Evolutionary conservation across 306 rosid species (phyloP), one percentile per base, ranked within the genome.

Genomic region (Prunus salicina): DNA sequence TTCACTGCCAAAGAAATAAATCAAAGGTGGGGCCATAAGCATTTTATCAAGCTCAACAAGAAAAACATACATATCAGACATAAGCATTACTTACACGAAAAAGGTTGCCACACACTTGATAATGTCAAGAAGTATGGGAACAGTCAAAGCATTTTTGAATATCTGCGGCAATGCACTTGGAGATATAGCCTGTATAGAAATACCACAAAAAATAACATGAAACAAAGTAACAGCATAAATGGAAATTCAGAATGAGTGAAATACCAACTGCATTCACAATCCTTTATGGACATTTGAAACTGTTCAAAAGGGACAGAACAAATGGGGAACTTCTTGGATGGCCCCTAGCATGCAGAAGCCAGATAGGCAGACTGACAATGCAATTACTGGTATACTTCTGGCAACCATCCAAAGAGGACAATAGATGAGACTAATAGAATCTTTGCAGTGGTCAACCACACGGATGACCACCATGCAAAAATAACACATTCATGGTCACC

Each of bases 91-190:
- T 90, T 81, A 92, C 99, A 22, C 56, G 86, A 89, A 96, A 87
- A 92, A 89, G 67, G 96, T 80, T 34, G 96, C 83, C 58, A 88
- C 76, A 53, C 99, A 96, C 81, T 89, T 92, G 78, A 96, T 80
- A 61, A 92, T 91, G 84, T 91, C 98, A 41, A 87, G 57, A 43
- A 96, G 87, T 51, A 92, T 49, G 75, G 88, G 79, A 82, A 92
- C 87, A 51, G 96, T 88, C 82, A 92, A 76, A 38, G 98, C 91
- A 87, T 88, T 91, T 83, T 88, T 96, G 81, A 92, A 96, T 86
- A 96, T 86, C 80, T 88, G 88, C 0, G 93, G 97, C 64, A 96
- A 81, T 27, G 80, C 83, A 38, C 67, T 76, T 67, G 98, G 96
- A 74, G 96, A 81, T 71, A 86, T 69, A 66, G 91, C 85, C 99